Percentiles rank a stretch among this genome's conserved stretches.
Conservation (phyloP, 805 yeast genomes). For the Priceomyces carsonii region DNA sequence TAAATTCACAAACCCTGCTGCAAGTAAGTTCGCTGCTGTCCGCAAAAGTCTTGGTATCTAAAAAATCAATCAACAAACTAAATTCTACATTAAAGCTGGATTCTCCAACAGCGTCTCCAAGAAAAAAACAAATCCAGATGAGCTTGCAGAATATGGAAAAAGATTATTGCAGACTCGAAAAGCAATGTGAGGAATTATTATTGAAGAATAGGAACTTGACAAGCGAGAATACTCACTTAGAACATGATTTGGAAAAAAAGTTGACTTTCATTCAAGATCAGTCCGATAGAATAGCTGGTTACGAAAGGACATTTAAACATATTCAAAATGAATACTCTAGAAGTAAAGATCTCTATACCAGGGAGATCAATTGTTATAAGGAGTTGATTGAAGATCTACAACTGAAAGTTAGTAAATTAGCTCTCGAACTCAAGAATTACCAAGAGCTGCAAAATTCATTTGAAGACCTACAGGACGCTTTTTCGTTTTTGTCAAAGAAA, state of each 20-base stretch:
- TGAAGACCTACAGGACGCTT: slow-evolving; percentile 23
- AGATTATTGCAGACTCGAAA: slow-evolving; percentile 12
- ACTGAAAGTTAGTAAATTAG: slow-evolving; percentile 20
- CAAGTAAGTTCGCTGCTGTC: slow-evolving; percentile 4
- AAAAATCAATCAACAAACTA: slow-evolving; percentile 14
- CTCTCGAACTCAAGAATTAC: slow-evolving; percentile 16
- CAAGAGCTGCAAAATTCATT: slow-evolving; percentile 9
- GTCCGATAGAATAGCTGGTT: slow-evolving; percentile 20
- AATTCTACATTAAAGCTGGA: slow-evolving; percentile 6
- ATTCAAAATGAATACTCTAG: slow-evolving; percentile 30
- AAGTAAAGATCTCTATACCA: slow-evolving; percentile 26
- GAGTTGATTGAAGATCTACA: slow-evolving; percentile 34
- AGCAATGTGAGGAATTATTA: slow-evolving; percentile 33
- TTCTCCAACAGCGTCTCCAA: slow-evolving; percentile 2
- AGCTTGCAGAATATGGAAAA: slow-evolving; percentile 7
- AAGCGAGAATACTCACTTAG: slow-evolving; percentile 30
- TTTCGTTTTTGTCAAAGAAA: slow-evolving; percentile 31
- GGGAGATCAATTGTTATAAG: slow-evolving; percentile 32
- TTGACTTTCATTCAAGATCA: slow-evolving; percentile 26
- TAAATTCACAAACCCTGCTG: slow-evolving; percentile 6
- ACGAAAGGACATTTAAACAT: slow-evolving; percentile 28
- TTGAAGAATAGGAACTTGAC: slow-evolving; percentile 24
- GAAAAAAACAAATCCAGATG: slow-evolving; percentile 6
- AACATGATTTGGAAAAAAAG: slow-evolving; percentile 29
- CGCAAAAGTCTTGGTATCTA: slow-evolving; percentile 11